phyloP scores from a whole-genome alignment of 192 early-diverging fungal genomes.

The Coemansia furcata region DNA sequence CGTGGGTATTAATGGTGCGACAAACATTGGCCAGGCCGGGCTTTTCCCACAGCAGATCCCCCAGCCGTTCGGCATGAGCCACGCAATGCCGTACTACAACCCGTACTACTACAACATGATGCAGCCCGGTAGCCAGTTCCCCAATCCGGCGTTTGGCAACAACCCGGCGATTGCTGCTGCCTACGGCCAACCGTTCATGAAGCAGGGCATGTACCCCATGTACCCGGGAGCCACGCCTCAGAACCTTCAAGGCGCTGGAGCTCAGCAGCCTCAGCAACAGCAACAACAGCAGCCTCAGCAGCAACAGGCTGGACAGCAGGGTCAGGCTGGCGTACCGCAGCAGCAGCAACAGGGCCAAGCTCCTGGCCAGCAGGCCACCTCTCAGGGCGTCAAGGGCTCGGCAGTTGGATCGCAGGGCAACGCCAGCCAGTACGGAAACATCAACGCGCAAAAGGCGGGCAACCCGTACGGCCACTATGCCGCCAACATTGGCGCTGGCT shows the following conservation, averaged over 20 bases:
- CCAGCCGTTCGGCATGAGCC: slow-evolving; percentile 57
- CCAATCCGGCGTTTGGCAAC: slow-evolving; percentile 69
- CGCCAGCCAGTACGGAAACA: slow-evolving; percentile 36
- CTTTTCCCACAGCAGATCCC: slow-evolving; percentile 53
- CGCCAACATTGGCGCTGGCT: slow-evolving; percentile 45
- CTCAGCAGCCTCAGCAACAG: slow-evolving; percentile 41
- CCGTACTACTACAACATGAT: slow-evolving; percentile 70
- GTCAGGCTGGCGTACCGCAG: slow-evolving; percentile 20
- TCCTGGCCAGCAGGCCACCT: slow-evolving; percentile 18
- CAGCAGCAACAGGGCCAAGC: slow-evolving; percentile 21
- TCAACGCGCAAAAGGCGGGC: slow-evolving; percentile 48
- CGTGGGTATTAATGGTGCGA: slow-evolving; percentile 55
- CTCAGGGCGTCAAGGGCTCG: slow-evolving; percentile 42
- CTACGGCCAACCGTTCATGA: slow-evolving; percentile 89
- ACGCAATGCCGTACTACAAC: slow-evolving; percentile 75
- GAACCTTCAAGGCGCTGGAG: slow-evolving; percentile 26
- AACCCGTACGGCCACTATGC: slow-evolving; percentile 50
- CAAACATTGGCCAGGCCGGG: slow-evolving; percentile 45
- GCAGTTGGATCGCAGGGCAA: slow-evolving; percentile 20
- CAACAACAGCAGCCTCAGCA: slow-evolving; percentile 43
- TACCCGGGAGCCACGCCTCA: slow-evolving; percentile 54
- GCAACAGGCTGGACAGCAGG: slow-evolving; percentile 26
- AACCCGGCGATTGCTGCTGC: slow-evolving; percentile 59
- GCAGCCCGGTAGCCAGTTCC: slow-evolving; percentile 79
- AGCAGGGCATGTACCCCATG: slow-evolving; percentile 88